Base-by-base conservation (phyloP, 306 rosid genomes). In the Rosa chinensis region DNA sequence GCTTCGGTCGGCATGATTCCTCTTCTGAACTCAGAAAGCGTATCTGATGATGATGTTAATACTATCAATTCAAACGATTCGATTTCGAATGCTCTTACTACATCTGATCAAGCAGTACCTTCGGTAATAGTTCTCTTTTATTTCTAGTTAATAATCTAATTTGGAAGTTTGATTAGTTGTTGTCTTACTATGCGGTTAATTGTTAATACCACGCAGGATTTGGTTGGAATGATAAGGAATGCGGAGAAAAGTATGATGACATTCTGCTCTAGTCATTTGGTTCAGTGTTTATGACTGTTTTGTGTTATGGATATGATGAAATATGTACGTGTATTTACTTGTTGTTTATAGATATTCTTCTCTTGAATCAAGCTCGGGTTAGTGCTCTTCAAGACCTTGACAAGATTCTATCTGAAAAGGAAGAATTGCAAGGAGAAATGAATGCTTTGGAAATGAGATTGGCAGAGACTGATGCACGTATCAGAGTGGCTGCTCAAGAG, bases 231-330 rank as follows among this genome's bases (percentile, higher is more conserved):
- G 92, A 89, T 91, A 83, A 87, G 72, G 85, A 88, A 88, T 84
- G 95, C 99, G 6, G 98, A 95, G 87, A 90, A 86, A 81, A 95
- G 99, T 95, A 89, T 69, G 96, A 79, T 53, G 40, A 66, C 58
- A 13, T 82, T 67, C 52, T 81, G 66, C 49, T 67, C 8, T 79
- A 39, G 75, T 81, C 62, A 10, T 50, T 53, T 74, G 17, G 37
- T 58, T 70, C 42, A 4, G 50, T 66, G 72, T 72, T 84, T 66
- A 72, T 64, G 17, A 73, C 32, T 28, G n/a, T 56, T 75, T 66
- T 58, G 48, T 73, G 14, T 80, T 70, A 21, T 14, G 48, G 78
- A 76, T 66, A 9, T 69, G 76, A 53, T 79, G 80, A 78, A 66
- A 55, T 80, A 4, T 69, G 42, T 63, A 25, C 81, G 21, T 53